Evolutionary conservation across 371 early-diverging fungal genomes (phyloP).

Genomic region (Mucor indicus): DNA sequence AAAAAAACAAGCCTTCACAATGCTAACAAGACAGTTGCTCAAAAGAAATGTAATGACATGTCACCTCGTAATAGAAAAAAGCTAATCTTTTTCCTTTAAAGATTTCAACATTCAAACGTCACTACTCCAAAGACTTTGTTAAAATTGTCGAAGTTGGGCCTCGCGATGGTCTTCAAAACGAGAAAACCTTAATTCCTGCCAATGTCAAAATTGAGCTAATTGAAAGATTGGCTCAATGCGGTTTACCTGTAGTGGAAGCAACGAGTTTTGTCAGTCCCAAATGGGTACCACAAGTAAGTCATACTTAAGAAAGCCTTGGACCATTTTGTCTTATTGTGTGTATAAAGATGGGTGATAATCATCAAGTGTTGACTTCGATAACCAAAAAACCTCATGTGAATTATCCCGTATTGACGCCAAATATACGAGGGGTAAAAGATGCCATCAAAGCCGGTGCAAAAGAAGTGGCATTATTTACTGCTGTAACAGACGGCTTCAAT

Average conservation of each 20-base stretch:
- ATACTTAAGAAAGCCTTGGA: not conserved
- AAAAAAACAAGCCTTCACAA: too few species aligned
- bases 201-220: constrained; percentile 83
- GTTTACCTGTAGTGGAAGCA: constrained; percentile 87
- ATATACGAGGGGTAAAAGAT: constrained; percentile 80
- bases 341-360: constrained; percentile 80
- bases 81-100: too few species aligned
- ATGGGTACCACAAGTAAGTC: constrained; percentile 91
- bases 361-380: constrained; percentile 72
- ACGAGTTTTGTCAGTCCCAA: constrained; percentile 97
- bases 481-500: constrained; percentile 90
- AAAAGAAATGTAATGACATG: too few species aligned
- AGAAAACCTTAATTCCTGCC: constrained; percentile 81
- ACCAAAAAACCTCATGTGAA: constrained; percentile 54
- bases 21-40: too few species aligned
- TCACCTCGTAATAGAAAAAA: too few species aligned
- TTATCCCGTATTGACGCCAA: constrained; percentile 92
- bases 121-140: constrained; percentile 45
- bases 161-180: constrained; percentile 97
- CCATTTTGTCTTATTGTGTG: too few species aligned
- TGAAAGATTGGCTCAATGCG: constrained; percentile 77
- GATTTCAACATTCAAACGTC: too few species aligned
- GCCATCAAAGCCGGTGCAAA: constrained; percentile 77
- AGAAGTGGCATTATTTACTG: constrained; percentile 93
- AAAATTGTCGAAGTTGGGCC: constrained; percentile 94